These are phyloP conservation scores for Cladophialophora exuberans DNA, from an alignment of 2,329 filamentous ascomycete species.

Conservation along the genomic window DNA sequence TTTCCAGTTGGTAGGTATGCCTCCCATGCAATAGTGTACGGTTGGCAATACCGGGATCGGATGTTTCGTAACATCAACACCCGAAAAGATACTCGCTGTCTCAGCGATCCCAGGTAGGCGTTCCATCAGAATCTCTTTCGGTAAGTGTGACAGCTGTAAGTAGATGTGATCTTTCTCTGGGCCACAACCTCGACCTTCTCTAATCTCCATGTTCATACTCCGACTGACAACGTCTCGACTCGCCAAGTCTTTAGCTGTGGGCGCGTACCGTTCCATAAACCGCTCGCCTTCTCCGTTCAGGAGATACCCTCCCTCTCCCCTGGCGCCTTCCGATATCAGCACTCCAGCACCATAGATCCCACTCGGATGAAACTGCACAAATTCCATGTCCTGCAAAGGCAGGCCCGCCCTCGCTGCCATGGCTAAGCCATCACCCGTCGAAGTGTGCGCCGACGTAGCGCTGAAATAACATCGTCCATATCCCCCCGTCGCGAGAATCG, in stretches of 20 bases:
- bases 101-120: conserved; percentile 98
- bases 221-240: conserved; percentile 94
- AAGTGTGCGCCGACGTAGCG: conserved; percentile 97
- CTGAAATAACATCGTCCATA: conserved; percentile 98
- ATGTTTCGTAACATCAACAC: conserved; percentile 95
- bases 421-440: conserved; percentile 98
- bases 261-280: conserved; percentile 99
- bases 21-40: conserved; percentile 99
- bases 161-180: conserved; percentile 98
- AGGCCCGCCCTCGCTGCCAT: conserved; percentile 98
- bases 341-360: conserved; percentile 98
- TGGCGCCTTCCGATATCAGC: conserved; percentile 95
- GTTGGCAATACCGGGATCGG: conserved; percentile 95
- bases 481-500: conserved; percentile 91
- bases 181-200: conserved; percentile 94
- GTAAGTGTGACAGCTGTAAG: conserved; percentile 94
- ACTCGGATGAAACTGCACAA: conserved; percentile 98
- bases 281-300: conserved; percentile 97
- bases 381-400: conserved; percentile 98
- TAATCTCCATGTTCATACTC: conserved; percentile 98
- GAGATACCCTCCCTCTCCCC: conserved; percentile 97
- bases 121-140: conserved; percentile 88
- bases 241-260: conserved; percentile 96
- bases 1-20: conserved; percentile 96
- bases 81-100: conserved; percentile 94